Percentiles rank a stretch among this genome's conserved stretches.
phyloP scores from a whole-genome alignment of 352 stramenopile genomes.

The Phytophthora cactorum region DNA sequence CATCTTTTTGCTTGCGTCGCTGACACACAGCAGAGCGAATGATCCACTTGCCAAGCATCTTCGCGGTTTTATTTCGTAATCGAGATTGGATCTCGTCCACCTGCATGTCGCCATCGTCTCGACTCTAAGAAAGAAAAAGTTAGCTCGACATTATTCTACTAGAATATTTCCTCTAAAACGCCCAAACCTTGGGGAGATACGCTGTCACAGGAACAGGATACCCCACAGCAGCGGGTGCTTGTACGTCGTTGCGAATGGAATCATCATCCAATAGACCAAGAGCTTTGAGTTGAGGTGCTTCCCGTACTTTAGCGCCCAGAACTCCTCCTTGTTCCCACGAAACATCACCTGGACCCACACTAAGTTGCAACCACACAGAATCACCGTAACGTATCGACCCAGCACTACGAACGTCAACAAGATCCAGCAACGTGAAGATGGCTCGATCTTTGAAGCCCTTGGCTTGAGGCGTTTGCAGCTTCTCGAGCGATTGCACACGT shows the following conservation, averaged over 20 bases:
- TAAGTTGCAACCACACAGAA: conserved; percentile 79
- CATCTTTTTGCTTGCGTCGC: conserved; percentile 51
- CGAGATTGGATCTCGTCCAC: conserved; percentile 83
- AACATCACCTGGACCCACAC: conserved; percentile 62
- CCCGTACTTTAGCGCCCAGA: conserved; percentile 74
- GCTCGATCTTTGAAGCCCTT: conserved; percentile 60
- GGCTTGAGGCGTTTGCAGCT: conserved; percentile 53
- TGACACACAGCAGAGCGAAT: conserved; percentile 69
- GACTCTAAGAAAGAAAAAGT: conserved; percentile 39
- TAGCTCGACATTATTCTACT: background rate
- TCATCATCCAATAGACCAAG: conserved; percentile 58
- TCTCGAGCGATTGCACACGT: conserved; percentile 67
- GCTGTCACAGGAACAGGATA: conserved; percentile 66
- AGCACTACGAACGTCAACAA: conserved; percentile 68
- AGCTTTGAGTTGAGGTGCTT: conserved; percentile 73
- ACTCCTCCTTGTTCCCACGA: conserved; percentile 81
- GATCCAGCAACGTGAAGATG: conserved; percentile 76
- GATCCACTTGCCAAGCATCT: conserved; percentile 82
- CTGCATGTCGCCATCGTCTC: conserved; percentile 75
- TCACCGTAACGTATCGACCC: conserved; percentile 78
- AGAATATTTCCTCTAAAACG: background rate
- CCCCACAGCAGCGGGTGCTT: conserved; percentile 55
- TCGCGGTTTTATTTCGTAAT: conserved; percentile 75
- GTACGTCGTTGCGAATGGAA: conserved; percentile 52
- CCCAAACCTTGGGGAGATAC: conserved; percentile 72